Conservation (phyloP, 306 rosid species). For the Prunus davidiana region DNA sequence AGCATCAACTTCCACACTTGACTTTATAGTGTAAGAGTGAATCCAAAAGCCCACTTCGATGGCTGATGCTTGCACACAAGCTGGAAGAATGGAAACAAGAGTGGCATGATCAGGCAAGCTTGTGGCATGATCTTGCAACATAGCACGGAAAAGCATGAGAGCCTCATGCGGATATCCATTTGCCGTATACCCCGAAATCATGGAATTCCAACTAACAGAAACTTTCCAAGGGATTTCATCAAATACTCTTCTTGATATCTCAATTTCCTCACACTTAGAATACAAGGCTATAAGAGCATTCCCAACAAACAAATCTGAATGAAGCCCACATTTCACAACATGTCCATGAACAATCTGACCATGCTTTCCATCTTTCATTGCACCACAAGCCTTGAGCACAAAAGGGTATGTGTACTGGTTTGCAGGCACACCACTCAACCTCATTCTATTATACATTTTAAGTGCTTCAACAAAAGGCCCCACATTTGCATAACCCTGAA, state of each 20-base stretch:
- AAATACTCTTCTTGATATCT: constrained; percentile 47
- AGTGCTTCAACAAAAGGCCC: constrained; percentile 63
- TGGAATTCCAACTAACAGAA: constrained; percentile 72
- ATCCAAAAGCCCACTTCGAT: constrained; percentile 64
- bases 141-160: constrained; percentile 36
- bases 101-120: constrained; percentile 58
- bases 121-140: constrained; percentile 35
- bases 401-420: constrained; percentile 66
- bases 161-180: constrained; percentile 56
- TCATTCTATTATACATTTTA: constrained; percentile 47
- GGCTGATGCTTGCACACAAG: constrained; percentile 56
- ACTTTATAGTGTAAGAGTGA: constrained; percentile 60
- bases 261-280: constrained; percentile 50
- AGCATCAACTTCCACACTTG: constrained; percentile 50
- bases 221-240: constrained; percentile 49
- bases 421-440: constrained; percentile 31
- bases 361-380: constrained; percentile 37
- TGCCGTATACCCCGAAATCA: constrained; percentile 57
- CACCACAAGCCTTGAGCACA: constrained; percentile 72
- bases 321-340: constrained; percentile 56
- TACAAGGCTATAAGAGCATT: constrained; percentile 63
- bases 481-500: constrained; percentile 62
- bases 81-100: constrained; percentile 56
- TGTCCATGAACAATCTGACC: constrained; percentile 66
- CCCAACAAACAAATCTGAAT: constrained; percentile 57